A percentile compares a stretch with the other conserved stretches of the same genome.
These are phyloP conservation scores for Orbilia quercus DNA, from an alignment of 2,329 filamentous ascomycete species.

Conservation along the genomic window DNA sequence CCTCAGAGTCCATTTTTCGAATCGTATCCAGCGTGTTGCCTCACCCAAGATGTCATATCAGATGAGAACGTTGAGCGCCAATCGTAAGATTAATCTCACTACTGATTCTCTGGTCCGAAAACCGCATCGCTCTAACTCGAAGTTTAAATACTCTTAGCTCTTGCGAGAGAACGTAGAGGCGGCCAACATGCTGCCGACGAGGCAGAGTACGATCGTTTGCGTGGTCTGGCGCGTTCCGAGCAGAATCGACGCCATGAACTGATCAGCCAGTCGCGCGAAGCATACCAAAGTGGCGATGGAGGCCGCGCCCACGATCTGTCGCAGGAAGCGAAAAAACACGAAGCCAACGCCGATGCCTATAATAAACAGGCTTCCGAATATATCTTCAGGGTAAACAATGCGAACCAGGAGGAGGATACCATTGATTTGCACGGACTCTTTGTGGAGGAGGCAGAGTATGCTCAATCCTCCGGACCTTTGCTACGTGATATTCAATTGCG, in stretches of 20 bases:
- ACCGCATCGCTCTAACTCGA: conserved; percentile 20
- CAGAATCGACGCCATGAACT: conserved; percentile 80
- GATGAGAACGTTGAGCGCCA: conserved; percentile 48
- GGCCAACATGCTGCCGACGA: conserved; percentile 75
- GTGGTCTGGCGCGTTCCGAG: conserved; percentile 83
- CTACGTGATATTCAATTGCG: background rate
- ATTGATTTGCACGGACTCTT: conserved; percentile 96
- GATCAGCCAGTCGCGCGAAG: conserved; percentile 81
- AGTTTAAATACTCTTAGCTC: conserved; percentile 22
- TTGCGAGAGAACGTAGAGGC: conserved; percentile 64
- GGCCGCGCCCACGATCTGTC: conserved; percentile 83
- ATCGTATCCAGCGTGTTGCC: conserved; percentile 4
- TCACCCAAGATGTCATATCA: conserved; percentile 51
- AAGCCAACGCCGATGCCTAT: conserved; percentile 83
- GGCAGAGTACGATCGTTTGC: conserved; percentile 90
- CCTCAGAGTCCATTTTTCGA: background rate
- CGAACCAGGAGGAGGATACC: conserved; percentile 77
- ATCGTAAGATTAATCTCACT: conserved; percentile 36
- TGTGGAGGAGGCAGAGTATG: conserved; percentile 85
- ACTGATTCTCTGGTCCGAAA: background rate
- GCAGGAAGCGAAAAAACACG: conserved; percentile 86
- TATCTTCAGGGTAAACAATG: conserved; percentile 96
- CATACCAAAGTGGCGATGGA: conserved; percentile 85
- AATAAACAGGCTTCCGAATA: conserved; percentile 91
- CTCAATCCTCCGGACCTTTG: background rate